Conservation (phyloP, 139 green algal genomes). For the Asterochloris erici region DNA sequence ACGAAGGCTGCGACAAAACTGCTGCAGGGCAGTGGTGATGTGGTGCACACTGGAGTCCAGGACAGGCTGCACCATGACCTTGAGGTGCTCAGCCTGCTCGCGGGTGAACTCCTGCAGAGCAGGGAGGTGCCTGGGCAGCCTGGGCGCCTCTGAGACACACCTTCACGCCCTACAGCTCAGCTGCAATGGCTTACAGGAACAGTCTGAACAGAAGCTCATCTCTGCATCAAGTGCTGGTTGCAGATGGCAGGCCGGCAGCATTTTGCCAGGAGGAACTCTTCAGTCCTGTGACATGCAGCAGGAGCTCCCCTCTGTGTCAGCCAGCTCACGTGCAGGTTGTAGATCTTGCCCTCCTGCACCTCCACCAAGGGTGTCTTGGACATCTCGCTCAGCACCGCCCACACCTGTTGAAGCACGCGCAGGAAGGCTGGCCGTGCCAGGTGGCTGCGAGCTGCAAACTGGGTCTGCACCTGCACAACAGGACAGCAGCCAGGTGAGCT, state of each 20-base stretch:
- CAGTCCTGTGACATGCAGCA: not conserved
- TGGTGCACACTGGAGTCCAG: not conserved
- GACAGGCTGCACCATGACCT: not conserved
- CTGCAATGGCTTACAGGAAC: not conserved
- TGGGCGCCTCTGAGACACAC: not conserved
- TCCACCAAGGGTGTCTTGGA: no score
- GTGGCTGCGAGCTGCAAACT: not conserved
- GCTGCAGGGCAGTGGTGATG: not conserved
- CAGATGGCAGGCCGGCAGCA: not conserved
- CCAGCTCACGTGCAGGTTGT: no score
- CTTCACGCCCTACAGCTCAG: not conserved
- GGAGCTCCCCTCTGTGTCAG: not conserved
- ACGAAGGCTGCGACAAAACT: constrained; percentile 3
- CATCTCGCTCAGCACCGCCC: no score
- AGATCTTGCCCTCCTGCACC: no score
- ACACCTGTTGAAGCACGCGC: no score
- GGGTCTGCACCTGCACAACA: not conserved
- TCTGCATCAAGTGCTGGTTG: not conserved
- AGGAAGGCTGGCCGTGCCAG: no score
- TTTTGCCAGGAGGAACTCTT: not conserved
- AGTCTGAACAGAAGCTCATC: not conserved
- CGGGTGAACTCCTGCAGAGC: constrained; percentile 31
- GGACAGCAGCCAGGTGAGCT: constrained; percentile 26
- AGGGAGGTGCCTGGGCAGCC: not conserved
- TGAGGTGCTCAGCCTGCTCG: constrained; percentile 17